A percentile compares a stretch with the other conserved stretches of the same genome.
Evolutionary conservation across 164 flowering plant genomes (phyloP).

Genomic region (Houttuynia cordata): DNA sequence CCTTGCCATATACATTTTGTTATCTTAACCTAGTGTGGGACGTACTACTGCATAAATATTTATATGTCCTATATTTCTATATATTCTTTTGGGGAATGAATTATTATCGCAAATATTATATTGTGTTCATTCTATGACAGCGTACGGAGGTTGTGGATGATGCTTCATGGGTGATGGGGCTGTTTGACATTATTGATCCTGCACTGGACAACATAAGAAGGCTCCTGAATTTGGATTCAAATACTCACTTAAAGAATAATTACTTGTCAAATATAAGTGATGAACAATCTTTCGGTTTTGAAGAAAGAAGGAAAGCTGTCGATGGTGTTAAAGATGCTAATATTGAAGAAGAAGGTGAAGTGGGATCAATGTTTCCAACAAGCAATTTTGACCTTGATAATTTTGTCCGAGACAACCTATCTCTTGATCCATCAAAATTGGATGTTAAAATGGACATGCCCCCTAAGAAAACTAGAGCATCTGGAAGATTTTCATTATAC

Average conservation of each 20-base stretch:
- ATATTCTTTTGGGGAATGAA: background rate
- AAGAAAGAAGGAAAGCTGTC: background rate
- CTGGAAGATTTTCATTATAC: constrained; percentile 3
- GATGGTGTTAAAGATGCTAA: background rate
- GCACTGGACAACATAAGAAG: constrained; percentile 74
- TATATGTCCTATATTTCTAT: background rate
- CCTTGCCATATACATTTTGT: background rate
- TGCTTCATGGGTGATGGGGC: constrained; percentile 85
- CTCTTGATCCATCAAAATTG: constrained; percentile 46
- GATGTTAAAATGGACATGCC: constrained; percentile 34
- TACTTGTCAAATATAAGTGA: background rate
- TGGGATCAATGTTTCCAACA: background rate
- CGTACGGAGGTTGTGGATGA: constrained; percentile 93
- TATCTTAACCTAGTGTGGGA: background rate
- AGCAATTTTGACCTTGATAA: constrained; percentile 48
- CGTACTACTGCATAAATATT: background rate
- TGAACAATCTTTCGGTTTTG: constrained; percentile 14
- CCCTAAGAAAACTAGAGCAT: constrained; percentile 9
- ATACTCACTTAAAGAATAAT: constrained; percentile 5
- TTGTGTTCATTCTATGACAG: constrained; percentile 23
- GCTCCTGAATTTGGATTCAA: constrained; percentile 48
- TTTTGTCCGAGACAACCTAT: constrained; percentile 47
- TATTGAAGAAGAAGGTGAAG: constrained; percentile 8
- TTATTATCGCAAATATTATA: no score
- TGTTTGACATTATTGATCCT: constrained; percentile 76